Conservation (phyloP, 306 rosid species). For the Citrullus amarus region DNA sequence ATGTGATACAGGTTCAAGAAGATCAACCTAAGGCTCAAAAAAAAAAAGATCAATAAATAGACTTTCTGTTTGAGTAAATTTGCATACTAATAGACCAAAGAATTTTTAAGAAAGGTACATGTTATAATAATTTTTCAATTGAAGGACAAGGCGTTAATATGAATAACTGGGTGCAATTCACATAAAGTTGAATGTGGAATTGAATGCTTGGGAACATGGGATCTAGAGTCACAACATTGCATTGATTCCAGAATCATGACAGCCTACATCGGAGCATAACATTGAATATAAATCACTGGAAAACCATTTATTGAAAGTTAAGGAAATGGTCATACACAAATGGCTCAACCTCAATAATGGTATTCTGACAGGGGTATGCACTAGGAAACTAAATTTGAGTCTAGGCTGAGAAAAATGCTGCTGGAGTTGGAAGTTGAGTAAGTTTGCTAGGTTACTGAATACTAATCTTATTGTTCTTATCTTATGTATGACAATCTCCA, state of each 20-base stretch:
- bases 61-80: constrained; percentile 2
- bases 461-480: not conserved
- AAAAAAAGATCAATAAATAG: not conserved
- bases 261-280: not conserved
- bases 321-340: not conserved
- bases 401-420: not conserved
- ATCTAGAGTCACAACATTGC: not conserved
- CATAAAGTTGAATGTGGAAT: not conserved
- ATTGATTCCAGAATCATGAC: not conserved
- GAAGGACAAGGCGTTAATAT: not conserved
- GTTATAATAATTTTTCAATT: not conserved
- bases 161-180: not conserved
- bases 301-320: not conserved
- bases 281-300: not conserved
- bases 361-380: not conserved
- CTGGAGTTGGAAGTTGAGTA: not conserved
- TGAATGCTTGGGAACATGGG: not conserved
- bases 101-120: not conserved
- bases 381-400: not conserved
- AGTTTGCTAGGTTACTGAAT: not conserved
- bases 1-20: constrained; percentile 94
- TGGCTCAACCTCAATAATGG: not conserved
- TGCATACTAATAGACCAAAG: not conserved
- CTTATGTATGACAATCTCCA: not conserved
- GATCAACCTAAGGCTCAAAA: constrained; percentile 66